These are phyloP conservation scores for Phytophthora europaea DNA, from an alignment of 352 stramenopile species.

Conservation along the genomic window DNA sequence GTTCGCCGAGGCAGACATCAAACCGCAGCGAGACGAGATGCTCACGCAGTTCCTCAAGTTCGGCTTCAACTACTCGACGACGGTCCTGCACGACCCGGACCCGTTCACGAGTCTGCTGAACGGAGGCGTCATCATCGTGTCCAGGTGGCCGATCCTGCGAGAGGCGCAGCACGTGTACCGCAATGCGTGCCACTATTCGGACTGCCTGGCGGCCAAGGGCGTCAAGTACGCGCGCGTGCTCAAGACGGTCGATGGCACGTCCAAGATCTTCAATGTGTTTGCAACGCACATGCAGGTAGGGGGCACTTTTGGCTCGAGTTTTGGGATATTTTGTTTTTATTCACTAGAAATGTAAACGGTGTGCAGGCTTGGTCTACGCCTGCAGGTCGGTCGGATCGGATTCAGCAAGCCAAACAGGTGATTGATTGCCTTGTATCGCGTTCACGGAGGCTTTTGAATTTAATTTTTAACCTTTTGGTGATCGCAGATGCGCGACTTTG, in stretches of 20 bases:
- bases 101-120: constrained; percentile 87
- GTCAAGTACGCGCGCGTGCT: constrained; percentile 85
- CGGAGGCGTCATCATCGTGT: constrained; percentile 83
- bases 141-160: constrained; percentile 81
- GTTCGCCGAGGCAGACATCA: constrained; percentile 76
- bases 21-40: constrained; percentile 66
- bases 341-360: not conserved
- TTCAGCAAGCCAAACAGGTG: constrained; percentile 79
- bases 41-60: constrained; percentile 61
- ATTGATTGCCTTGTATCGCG: constrained; percentile 14
- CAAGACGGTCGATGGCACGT: constrained; percentile 58
- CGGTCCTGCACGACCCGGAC: constrained; percentile 79
- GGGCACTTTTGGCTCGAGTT: not conserved
- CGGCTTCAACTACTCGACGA: constrained; percentile 73
- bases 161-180: constrained; percentile 87
- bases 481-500: constrained; percentile 66
- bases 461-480: not conserved
- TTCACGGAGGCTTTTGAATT: not conserved
- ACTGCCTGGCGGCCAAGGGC: constrained; percentile 86
- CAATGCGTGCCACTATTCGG: constrained; percentile 81
- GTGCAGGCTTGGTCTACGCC: constrained; percentile 78
- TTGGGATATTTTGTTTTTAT: constrained; percentile 2
- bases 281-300: constrained; percentile 86
- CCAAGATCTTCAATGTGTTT: constrained; percentile 89
- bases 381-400: constrained; percentile 65